Evolutionary conservation across 139 green algal species (phyloP).

Genomic region (Haematococcus lacustris): DNA sequence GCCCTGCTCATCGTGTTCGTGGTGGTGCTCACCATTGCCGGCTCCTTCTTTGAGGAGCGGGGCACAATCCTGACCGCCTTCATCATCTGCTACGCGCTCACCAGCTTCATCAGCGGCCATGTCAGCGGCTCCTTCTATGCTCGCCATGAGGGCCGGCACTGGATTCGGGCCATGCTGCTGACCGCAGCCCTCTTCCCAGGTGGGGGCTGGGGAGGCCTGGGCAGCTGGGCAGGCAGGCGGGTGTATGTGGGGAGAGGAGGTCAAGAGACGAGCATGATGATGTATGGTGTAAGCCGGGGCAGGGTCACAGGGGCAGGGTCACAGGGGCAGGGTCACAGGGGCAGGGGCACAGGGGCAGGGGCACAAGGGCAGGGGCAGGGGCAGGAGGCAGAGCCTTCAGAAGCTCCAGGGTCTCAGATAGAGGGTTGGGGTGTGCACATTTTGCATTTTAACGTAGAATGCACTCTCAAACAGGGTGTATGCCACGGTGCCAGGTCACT

Average conservation of each 20-base stretch:
- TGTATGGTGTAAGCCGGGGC: too few relatives aligned
- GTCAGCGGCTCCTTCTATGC: constrained; percentile 75
- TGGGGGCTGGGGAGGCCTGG: too few relatives aligned
- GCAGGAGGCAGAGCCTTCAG: too few relatives aligned
- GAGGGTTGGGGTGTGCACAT: too few relatives aligned
- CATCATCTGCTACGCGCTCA: constrained; percentile 92
- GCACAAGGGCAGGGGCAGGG: too few relatives aligned
- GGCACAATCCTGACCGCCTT: constrained; percentile 89
- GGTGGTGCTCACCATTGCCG: constrained; percentile 80
- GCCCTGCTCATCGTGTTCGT: constrained; percentile 70
- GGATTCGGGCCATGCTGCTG: constrained; percentile 89
- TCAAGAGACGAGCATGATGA: neutral
- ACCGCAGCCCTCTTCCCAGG: constrained; percentile 68
- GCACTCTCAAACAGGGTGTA: too few relatives aligned
- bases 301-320: too few relatives aligned
- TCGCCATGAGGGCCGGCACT: constrained; percentile 76
- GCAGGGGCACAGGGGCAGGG: too few relatives aligned
- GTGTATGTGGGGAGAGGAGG: neutral
- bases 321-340: too few relatives aligned
- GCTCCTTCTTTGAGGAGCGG: constrained; percentile 55
- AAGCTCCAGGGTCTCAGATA: too few relatives aligned
- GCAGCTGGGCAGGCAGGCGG: neutral
- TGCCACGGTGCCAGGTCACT: too few relatives aligned
- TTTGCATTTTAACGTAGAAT: too few relatives aligned
- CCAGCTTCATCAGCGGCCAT: constrained; percentile 69